phyloP scores from a whole-genome alignment of 2,329 filamentous ascomycete species.

The Colletotrichum lini region DNA sequence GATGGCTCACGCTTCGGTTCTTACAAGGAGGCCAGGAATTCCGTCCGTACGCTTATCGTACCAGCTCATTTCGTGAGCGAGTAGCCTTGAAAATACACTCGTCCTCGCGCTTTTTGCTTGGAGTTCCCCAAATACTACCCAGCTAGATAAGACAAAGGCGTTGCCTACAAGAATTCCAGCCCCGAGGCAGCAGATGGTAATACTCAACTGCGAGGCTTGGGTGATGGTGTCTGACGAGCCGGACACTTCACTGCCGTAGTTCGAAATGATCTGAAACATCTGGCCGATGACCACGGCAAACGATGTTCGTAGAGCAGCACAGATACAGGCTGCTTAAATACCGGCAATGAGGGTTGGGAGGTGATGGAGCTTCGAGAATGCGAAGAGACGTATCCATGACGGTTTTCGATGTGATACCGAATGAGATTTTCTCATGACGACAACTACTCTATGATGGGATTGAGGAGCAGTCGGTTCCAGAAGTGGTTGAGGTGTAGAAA shows the following conservation, averaged over 20 bases:
- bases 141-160: conserved; percentile 76
- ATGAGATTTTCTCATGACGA: not conserved
- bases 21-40: conserved; percentile 77
- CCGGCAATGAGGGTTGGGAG: conserved; percentile 67
- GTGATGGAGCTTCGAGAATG: conserved; percentile 78
- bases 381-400: conserved; percentile 71
- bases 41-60: conserved; percentile 83
- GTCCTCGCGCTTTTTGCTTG: conserved; percentile 78
- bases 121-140: conserved; percentile 85
- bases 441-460: too few relatives aligned
- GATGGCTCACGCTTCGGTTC: conserved; percentile 77
- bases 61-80: conserved; percentile 76
- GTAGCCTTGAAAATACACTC: conserved; percentile 72
- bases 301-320: conserved; percentile 74
- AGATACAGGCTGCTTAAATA: conserved; percentile 67
- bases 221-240: conserved; percentile 65
- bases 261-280: conserved; percentile 80
- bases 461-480: not conserved
- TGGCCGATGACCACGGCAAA: conserved; percentile 81
- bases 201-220: conserved; percentile 71
- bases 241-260: conserved; percentile 71
- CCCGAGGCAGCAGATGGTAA: conserved; percentile 76
- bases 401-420: conserved; percentile 14
- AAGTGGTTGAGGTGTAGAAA: not conserved
- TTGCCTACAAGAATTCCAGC: conserved; percentile 77